phyloP scores from a whole-genome alignment of 768 basidiomycete species.

The Suillus decipiens region DNA sequence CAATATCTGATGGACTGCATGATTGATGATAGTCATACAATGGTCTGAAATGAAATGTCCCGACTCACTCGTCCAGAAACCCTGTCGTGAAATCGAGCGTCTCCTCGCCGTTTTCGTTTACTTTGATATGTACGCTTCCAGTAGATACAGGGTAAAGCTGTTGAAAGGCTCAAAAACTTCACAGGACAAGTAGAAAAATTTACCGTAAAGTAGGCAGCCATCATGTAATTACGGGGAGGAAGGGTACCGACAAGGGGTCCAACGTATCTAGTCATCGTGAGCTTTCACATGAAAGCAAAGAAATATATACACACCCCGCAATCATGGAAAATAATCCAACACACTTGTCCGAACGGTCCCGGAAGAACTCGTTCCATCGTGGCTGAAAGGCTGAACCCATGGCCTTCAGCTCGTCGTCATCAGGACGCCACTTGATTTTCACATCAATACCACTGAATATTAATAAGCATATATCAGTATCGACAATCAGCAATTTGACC shows the following conservation, averaged over 20 bases:
- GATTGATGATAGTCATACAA: not conserved
- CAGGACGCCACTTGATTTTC: slow-evolving; percentile 59
- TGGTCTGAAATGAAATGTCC: not conserved
- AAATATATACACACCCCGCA: slow-evolving; percentile 35
- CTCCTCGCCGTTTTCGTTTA: slow-evolving; percentile 12
- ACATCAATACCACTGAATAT: slow-evolving; percentile 49
- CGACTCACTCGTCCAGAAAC: slow-evolving; percentile 12
- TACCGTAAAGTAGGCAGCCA: slow-evolving; percentile 36
- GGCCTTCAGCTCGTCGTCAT: slow-evolving; percentile 45
- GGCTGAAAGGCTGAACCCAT: slow-evolving; percentile 49
- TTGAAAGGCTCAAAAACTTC: not conserved
- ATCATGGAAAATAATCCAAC: slow-evolving; percentile 47
- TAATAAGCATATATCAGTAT: not conserved
- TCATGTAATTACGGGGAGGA: slow-evolving; percentile 30
- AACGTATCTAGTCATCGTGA: slow-evolving; percentile 24
- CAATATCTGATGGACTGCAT: slow-evolving; percentile 19
- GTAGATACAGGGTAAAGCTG: slow-evolving; percentile 18
- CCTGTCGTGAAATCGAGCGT: slow-evolving; percentile 18
- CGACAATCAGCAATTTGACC: slow-evolving; percentile 11
- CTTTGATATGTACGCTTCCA: slow-evolving; percentile 23
- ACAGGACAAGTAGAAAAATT: too few relatives aligned
- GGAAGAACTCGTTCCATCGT: slow-evolving; percentile 53
- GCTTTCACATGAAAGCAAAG: not conserved
- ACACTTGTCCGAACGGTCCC: slow-evolving; percentile 54
- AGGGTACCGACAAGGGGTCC: slow-evolving; percentile 16